Base-by-base conservation (phyloP, 352 stramenopile species). In the Globisporangium splendens region DNA sequence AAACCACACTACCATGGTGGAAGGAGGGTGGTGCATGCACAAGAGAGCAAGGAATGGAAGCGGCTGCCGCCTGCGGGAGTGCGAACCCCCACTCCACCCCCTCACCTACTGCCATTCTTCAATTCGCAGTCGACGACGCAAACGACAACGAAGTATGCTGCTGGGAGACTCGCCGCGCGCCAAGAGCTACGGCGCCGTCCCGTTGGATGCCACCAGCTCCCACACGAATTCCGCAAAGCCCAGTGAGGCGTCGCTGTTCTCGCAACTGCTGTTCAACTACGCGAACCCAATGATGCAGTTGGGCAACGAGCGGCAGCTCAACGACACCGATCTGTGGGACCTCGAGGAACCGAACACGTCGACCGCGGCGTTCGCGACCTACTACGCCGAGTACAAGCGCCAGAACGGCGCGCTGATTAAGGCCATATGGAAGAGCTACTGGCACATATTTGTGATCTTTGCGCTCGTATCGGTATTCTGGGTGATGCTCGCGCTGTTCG, bases 301-400 rank as follows among this genome's bases (percentile, higher is more conserved):
- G 3, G 78, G 78, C 58, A 81, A 86, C 54, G 4, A 38, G 47
- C 71, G 70, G 1, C 72, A 81, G 56, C 65, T 89, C 21, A 18
- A 80, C 17, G 39, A 62, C 12, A 31, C 68, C 11, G 75, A 86
- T 51, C 39, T 88, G 50, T 80, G 69, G 69, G 57, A 72, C 11
- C 70, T 77, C 35, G 53, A 72, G 4, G 48, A 39, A 13, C 52
- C 66, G 24, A 75, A 75, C 57, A 41, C 50, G 5, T 66, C 59
- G 17, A 48, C 54, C 1, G 35, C 28, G 0, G 68, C 68, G 8
- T 79, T 68, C 42, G 46, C 64, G 46, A 18, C 59, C 18, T 82
- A 68, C 59, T 43, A 63, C 21, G n/a, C 15, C 18, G 18, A 58
- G 39, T 58, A 12, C 22, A 28, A 50, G 8, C 44, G 44, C 13